Evolutionary conservation across 306 rosid genomes (phyloP).

Genomic region (Purshia tridentata): DNA sequence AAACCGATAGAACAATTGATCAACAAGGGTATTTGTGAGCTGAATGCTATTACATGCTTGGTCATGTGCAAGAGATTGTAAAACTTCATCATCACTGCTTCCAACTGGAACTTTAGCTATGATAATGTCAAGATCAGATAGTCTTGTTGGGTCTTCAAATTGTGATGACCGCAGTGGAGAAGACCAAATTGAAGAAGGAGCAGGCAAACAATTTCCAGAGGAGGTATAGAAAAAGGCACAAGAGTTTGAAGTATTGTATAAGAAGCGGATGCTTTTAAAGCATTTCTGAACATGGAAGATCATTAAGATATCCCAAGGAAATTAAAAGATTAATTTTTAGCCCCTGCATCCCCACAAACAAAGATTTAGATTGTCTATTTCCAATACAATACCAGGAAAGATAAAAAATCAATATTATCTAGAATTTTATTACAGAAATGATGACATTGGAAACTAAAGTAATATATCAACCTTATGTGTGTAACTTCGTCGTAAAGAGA

Average conservation of each 20-base stretch:
- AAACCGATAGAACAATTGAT: conserved; percentile 50
- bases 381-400: neutral
- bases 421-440: neutral
- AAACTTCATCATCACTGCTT: conserved; percentile 50
- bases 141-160: conserved; percentile 26
- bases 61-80: conserved; percentile 48
- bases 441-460: neutral
- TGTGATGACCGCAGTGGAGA: conserved; percentile 28
- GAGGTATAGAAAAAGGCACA: conserved; percentile 22
- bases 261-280: neutral
- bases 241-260: conserved; percentile 20
- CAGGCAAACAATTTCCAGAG: conserved; percentile 13
- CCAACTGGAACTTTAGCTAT: conserved; percentile 48
- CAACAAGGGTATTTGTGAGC: conserved; percentile 44
- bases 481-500: too few relatives aligned
- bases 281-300: neutral
- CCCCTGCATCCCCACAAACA: neutral
- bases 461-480: neutral
- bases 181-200: conserved; percentile 21
- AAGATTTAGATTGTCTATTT: neutral
- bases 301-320: conserved; percentile 2
- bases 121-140: conserved; percentile 46
- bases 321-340: neutral
- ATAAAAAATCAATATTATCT: neutral
- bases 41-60: conserved; percentile 38